These are phyloP conservation scores for Populus simonii DNA, from an alignment of 345 rosid species.

Conservation along the genomic window DNA sequence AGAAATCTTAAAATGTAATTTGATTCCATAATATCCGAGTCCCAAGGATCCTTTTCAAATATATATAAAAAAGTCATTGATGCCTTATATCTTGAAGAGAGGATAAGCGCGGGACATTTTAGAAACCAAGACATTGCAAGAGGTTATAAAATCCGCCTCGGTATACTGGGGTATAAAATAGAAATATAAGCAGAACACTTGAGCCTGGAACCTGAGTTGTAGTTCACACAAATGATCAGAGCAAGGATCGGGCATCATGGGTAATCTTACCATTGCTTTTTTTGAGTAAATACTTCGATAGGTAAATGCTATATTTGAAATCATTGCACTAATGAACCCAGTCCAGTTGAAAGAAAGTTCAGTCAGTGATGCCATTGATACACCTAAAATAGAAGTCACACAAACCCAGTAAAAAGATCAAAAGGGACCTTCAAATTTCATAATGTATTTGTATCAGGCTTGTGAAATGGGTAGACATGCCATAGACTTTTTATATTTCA, in stretches of 20 bases:
- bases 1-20: not conserved
- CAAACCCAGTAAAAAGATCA: conserved; percentile 4
- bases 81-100: not conserved
- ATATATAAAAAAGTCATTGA: not conserved
- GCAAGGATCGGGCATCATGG: not conserved
- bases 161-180: not conserved
- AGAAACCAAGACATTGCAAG: not conserved
- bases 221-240: not conserved
- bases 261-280: conserved; percentile 83
- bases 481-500: no score
- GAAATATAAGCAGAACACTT: not conserved
- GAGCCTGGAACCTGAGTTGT: not conserved
- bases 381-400: conserved; percentile 40
- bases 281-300: conserved; percentile 92
- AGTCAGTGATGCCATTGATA: conserved; percentile 85
- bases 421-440: not conserved
- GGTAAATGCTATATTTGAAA: conserved; percentile 89
- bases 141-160: not conserved
- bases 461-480: not conserved
- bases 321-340: conserved; percentile 97
- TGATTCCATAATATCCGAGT: not conserved
- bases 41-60: not conserved
- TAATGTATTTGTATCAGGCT: no score
- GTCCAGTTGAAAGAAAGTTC: conserved; percentile 94
- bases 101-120: not conserved